phyloP scores from a whole-genome alignment of 495 filamentous ascomycete genomes.

The Penicillium flavigenum region DNA sequence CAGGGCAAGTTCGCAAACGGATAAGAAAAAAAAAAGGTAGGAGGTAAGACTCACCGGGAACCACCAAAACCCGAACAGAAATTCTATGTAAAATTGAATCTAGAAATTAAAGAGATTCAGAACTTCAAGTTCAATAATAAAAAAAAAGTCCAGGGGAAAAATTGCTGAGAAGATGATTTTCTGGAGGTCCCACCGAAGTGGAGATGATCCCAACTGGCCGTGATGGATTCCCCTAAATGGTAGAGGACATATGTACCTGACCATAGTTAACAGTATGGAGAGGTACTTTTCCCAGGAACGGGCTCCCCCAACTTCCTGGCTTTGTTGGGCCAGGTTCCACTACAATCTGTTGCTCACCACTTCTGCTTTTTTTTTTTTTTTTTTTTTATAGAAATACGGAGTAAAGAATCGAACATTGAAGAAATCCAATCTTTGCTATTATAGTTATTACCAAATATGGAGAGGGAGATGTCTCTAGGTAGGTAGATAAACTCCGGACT shows the following conservation, averaged over 20 bases:
- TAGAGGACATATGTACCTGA: constrained; percentile 9
- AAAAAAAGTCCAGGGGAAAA: constrained; percentile 10
- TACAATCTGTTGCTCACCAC: constrained; percentile 16
- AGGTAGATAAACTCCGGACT: neutral
- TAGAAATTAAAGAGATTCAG: constrained; percentile 3
- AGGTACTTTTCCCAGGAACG: constrained; percentile 18
- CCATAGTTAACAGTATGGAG: constrained; percentile 15
- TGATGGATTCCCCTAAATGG: constrained; percentile 8
- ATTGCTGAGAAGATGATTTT: constrained; percentile 27
- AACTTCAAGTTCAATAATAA: neutral
- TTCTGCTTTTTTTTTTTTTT: neutral
- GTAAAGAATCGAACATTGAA: neutral
- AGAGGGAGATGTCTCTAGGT: neutral
- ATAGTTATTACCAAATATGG: neutral
- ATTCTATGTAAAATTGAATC: constrained; percentile 1
- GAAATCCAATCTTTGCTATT: neutral
- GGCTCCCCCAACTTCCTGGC: constrained; percentile 22
- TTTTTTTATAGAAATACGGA: neutral
- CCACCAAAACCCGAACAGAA: constrained; percentile 18
- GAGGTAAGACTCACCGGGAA: constrained; percentile 19
- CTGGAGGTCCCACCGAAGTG: constrained; percentile 22
- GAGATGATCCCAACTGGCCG: constrained; percentile 20
- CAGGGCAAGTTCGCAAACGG: constrained; percentile 9
- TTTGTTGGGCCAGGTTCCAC: constrained; percentile 32
- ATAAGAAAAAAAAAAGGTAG: constrained; percentile 5